Base-by-base conservation (phyloP, 1,139 yeast species). In the Petasospora rhodanensis region DNA sequence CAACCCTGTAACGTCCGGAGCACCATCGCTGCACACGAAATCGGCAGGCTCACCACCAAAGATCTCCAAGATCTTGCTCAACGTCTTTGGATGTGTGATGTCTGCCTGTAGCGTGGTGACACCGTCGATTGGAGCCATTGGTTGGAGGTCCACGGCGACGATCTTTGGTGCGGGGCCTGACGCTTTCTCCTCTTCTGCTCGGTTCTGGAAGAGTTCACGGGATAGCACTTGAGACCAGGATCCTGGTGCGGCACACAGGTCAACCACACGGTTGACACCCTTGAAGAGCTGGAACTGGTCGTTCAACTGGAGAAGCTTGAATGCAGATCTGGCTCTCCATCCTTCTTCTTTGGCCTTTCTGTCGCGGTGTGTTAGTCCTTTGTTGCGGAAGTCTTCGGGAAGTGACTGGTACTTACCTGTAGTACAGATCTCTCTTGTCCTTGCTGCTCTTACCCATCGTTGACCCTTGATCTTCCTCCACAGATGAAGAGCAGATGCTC, bases 141-240 rank as follows among this genome's bases (percentile, higher is more conserved):
- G 97, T 56, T 91, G 98, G 38, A 91, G 66, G 58, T 91, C 98
- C 2, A 91, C 98, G 1, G 96, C 86, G 11, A 91, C 94, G 23
- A 91, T 84, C 54, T 81, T 81, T 22, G 87, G 79, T 2, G 41
- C 43, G 22, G 86, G 78, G 2, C 41, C 41, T 6, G 27, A 23
- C 36, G 70, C 70, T 5, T 33, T 40, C 13, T 48, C 52, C 2
- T 52, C 51, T 12, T 50, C 50, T 15, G 46, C 51, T 31, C 42
- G 58, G 22, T 59, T 68, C 38, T 65, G 64, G 44, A 70, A 73
- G 28, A 85, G 61, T 44, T 78, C 80, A 41, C 83, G 62, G 8
- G 94, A 76, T n/a, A 91, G 69, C 1, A 91, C 98, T 55, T 91
- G 98, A 2, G 95, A 84, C 98, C 98, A 91, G 5, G 96, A 86